These are phyloP conservation scores for Blastomyces gilchristii DNA, from an alignment of 2,329 filamentous ascomycete genomes.

Conservation along the genomic window DNA sequence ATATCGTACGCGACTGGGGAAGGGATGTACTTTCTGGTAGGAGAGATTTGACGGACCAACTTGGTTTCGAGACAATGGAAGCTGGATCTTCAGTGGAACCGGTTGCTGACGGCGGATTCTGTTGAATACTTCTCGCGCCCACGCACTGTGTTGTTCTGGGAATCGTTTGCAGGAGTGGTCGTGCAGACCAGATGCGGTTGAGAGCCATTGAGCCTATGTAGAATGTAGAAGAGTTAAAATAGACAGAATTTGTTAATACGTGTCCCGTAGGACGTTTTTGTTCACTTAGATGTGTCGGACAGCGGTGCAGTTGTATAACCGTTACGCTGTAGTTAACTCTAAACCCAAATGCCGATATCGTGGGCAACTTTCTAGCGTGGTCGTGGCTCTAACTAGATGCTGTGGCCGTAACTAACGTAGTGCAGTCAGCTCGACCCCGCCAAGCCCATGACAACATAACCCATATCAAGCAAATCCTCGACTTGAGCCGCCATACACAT, in stretches of 20 bases:
- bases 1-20: constrained; percentile 39
- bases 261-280: background rate
- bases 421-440: background rate
- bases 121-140: background rate
- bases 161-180: constrained; percentile 15
- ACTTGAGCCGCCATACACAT: background rate
- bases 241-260: background rate
- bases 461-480: background rate
- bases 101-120: constrained; percentile 17
- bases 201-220: constrained; percentile 1
- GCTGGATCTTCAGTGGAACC: constrained; percentile 18
- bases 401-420: background rate
- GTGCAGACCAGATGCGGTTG: constrained; percentile 10
- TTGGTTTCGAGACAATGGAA: constrained; percentile 55
- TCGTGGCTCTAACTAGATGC: background rate
- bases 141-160: constrained; percentile 9
- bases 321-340: background rate
- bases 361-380: background rate
- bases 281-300: background rate
- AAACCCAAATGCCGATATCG: background rate
- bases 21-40: constrained; percentile 41
- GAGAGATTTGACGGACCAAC: constrained; percentile 74
- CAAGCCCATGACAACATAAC: constrained; percentile 1
- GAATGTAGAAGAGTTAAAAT: background rate
- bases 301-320: background rate